Evolutionary conservation across 352 stramenopile genomes (phyloP).

Genomic region (Globisporangium viniferum): DNA sequence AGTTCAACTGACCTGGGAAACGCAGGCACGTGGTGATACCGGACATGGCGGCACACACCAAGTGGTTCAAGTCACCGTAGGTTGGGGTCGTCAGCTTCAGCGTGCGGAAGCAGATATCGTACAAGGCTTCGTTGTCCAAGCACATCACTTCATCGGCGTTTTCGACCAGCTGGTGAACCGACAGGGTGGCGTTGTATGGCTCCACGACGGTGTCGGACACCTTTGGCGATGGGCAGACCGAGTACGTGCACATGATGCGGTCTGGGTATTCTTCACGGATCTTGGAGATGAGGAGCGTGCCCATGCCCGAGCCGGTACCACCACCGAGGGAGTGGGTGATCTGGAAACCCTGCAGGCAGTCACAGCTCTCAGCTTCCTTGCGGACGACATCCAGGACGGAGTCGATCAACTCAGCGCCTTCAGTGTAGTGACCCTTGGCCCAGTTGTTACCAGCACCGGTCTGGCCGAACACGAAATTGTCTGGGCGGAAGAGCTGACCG

Average conservation of each 20-base stretch:
- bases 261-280: constrained; percentile 97
- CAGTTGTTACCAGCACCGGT: constrained; percentile 99
- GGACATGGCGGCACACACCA: constrained; percentile 98
- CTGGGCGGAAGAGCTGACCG: constrained; percentile 97
- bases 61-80: constrained; percentile 98
- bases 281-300: constrained; percentile 96
- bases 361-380: constrained; percentile 98
- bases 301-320: constrained; percentile 98
- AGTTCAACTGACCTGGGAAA: constrained; percentile 99
- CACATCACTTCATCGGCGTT: constrained; percentile 99
- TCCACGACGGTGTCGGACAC: constrained; percentile 99
- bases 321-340: constrained; percentile 99
- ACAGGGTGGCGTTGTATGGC: constrained; percentile 99
- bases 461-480: constrained; percentile 99
- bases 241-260: constrained; percentile 99
- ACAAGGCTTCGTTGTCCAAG: constrained; percentile 99
- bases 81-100: constrained; percentile 98
- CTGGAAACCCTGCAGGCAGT: constrained; percentile 99
- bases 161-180: constrained; percentile 99
- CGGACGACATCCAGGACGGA: constrained; percentile 98
- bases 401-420: constrained; percentile 98
- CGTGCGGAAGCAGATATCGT: constrained; percentile 99
- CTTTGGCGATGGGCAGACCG: constrained; percentile 96
- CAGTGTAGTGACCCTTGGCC: constrained; percentile 99
- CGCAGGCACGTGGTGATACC: constrained; percentile 98